Evolutionary conservation across 2,329 filamentous ascomycete species (phyloP), one percentile per base, ranked within the genome.

Genomic region (Diaporthe vaccinii): DNA sequence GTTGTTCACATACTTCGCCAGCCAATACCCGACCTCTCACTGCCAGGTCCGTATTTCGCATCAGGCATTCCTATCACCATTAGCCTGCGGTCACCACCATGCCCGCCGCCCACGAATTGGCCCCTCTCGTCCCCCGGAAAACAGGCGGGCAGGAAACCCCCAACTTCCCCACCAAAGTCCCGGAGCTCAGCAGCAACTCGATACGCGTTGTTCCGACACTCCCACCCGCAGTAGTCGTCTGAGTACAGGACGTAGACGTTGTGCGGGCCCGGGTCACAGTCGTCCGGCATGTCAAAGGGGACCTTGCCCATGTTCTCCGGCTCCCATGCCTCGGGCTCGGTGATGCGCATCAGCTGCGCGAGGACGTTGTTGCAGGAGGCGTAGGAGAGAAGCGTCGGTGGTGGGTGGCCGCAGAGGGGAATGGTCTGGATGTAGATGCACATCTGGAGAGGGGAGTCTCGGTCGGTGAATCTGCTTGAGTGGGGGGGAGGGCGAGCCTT

Each of bases 151-250:
- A 74, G 36, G n/a, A 74, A 7, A 5, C 72, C 67, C 9, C 44
- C 41, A 20, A 31, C 41, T 25, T 28, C 59, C 4, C n/a, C 67
- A 28, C 34, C 61, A 31, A 39, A 25, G 10, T 14, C 44, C 20
- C 44, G 53, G 20, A 75, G 22, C 15, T 34, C 58, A 28, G 57
- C 46, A n/a, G 39, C 58, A 34, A 62, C 22, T 57, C 28, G 55
- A n/a, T 70, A 74, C 9, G 75, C 75, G 36, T 74, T 79, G 61
- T 81, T 81, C 22, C 77, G 75, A 44, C 80, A 82, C 74, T 81
- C 80, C 80, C 80, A 81, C 3, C 80, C 79, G 73, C 80, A 82
- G 74, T 77, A 80, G 7, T 74, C 70, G n/a, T 74, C 76, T 28
- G 78, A 79, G 58, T 39, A 34, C 4, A 79, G 53, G 7, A 70